Conservation (phyloP, 345 rosid species). For the Aquilaria yunnanensis region DNA sequence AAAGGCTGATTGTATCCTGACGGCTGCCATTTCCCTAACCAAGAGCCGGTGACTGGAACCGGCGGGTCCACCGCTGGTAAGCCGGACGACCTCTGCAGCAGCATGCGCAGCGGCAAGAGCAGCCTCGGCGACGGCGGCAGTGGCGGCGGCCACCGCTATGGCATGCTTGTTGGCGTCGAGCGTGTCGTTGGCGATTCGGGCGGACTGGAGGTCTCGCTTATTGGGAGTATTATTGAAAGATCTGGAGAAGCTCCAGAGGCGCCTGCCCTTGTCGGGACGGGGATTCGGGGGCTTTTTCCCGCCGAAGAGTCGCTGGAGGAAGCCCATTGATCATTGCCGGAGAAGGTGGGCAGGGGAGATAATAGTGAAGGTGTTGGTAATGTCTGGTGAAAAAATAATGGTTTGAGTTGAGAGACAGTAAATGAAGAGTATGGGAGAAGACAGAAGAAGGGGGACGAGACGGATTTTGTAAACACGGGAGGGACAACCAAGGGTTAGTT, state of each 20-base stretch:
- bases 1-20: slow-evolving; percentile 79
- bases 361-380: neutral
- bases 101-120: slow-evolving; percentile 92
- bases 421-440: neutral
- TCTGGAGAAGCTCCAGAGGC: slow-evolving; percentile 60
- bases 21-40: slow-evolving; percentile 43
- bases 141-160: slow-evolving; percentile 87
- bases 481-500: neutral
- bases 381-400: neutral
- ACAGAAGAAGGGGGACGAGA: neutral
- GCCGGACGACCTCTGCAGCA: slow-evolving; percentile 89
- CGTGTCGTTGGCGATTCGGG: slow-evolving; percentile 9
- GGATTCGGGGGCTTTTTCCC: slow-evolving; percentile 26
- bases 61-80: slow-evolving; percentile 45
- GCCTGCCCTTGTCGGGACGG: slow-evolving; percentile 27
- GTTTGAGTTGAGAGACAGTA: neutral
- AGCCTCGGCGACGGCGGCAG: slow-evolving; percentile 84
- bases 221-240: slow-evolving; percentile 36
- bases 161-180: slow-evolving; percentile 75
- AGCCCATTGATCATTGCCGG: slow-evolving; percentile 57
- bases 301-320: slow-evolving; percentile 73
- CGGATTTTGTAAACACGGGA: slow-evolving; percentile 4
- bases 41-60: slow-evolving; percentile 24
- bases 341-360: neutral
- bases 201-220: slow-evolving; percentile 10